Conservation (phyloP, 2,329 filamentous ascomycete genomes). For the Apiospora koreana region DNA sequence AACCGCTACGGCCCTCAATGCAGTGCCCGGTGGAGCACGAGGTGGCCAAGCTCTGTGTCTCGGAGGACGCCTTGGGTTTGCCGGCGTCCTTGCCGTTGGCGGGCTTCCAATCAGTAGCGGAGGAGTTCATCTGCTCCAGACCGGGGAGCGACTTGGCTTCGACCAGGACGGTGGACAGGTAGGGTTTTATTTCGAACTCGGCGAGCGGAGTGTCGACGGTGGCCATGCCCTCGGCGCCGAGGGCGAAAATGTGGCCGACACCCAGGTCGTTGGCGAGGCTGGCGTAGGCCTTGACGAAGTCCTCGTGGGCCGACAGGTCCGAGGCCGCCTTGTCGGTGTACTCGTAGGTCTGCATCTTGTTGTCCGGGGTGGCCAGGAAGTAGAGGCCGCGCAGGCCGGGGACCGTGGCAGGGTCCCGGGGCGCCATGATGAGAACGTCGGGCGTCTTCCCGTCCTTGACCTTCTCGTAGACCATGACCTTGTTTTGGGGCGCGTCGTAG, state of each 20-base stretch:
- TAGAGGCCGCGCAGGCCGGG: conserved; percentile 5
- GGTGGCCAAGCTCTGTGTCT: too few relatives aligned
- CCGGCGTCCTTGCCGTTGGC: too few relatives aligned
- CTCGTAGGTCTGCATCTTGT: conserved; percentile 10
- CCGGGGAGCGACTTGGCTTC: neutral
- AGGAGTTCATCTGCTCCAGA: neutral
- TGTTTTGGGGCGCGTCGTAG: neutral
- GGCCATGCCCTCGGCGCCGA: conserved; percentile 6
- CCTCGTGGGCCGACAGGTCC: conserved; percentile 7
- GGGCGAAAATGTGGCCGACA: conserved; percentile 6
- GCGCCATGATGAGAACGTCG: conserved; percentile 4
- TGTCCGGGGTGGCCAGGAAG: neutral
- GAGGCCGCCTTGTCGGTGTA: neutral
- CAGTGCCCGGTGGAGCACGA: too few relatives aligned
- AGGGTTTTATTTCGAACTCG: conserved; percentile 1
- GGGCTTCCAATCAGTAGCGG: neutral
- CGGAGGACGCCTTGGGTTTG: too few relatives aligned
- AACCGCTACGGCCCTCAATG: too few relatives aligned
- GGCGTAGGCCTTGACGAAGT: conserved; percentile 7
- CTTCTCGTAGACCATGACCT: conserved; percentile 11
- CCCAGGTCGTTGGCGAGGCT: conserved; percentile 1
- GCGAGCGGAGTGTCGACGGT: neutral
- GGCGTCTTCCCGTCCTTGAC: conserved; percentile 8
- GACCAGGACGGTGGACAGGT: conserved; percentile 9
- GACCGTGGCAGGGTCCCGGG: neutral